phyloP scores from a whole-genome alignment of 129 eudicot genomes.

The Sambucus nigra region DNA sequence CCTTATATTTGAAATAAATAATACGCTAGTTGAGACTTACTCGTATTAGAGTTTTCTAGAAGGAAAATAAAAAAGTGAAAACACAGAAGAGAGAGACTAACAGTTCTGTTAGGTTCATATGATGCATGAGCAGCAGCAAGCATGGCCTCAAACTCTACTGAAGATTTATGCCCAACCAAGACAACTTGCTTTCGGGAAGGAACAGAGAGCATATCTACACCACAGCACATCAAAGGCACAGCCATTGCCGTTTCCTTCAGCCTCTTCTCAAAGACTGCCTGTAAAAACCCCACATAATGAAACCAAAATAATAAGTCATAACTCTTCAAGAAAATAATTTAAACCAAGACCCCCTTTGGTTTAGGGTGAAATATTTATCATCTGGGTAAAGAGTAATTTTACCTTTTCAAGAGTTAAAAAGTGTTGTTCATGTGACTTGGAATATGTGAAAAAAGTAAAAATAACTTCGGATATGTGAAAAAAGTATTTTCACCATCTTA shows the following conservation, averaged over 20 bases:
- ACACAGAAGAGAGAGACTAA: constrained; percentile 12
- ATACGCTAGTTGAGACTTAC: neutral
- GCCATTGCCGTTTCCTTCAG: constrained; percentile 69
- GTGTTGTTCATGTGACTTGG: no score
- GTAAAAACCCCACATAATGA: neutral
- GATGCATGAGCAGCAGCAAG: constrained; percentile 64
- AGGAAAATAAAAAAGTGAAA: no score
- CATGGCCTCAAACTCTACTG: constrained; percentile 51
- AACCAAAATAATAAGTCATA: neutral
- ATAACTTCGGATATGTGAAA: no score
- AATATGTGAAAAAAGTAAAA: no score
- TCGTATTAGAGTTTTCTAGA: no score
- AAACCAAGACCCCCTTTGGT: no score
- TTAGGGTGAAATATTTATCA: no score
- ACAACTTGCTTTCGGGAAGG: constrained; percentile 83
- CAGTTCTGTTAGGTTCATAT: constrained; percentile 68
- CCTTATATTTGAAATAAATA: neutral
- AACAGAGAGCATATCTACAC: constrained; percentile 65
- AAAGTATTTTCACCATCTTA: no score
- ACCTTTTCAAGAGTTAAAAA: no score
- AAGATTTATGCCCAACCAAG: constrained; percentile 52
- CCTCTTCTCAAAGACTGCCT: constrained; percentile 86
- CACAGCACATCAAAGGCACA: constrained; percentile 86
- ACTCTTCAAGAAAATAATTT: no score
- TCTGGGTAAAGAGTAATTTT: no score